A percentile compares a stretch with the other conserved stretches of the same genome.
phyloP scores from a whole-genome alignment of 1,139 yeast genomes.

The Suhomyces taliae region DNA sequence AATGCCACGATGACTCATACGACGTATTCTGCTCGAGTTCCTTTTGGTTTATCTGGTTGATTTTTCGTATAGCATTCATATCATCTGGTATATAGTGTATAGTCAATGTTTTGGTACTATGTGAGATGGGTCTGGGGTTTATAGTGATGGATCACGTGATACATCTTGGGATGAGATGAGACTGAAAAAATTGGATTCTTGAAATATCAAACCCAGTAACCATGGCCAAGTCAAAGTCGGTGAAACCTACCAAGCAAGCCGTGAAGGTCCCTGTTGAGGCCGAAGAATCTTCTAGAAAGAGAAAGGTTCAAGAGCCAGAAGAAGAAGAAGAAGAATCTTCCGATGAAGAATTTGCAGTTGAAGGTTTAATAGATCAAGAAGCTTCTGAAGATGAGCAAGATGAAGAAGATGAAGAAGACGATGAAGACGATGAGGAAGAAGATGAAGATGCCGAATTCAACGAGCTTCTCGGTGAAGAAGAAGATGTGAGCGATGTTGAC shows the following conservation, averaged over 20 bases:
- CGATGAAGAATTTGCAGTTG: constrained; percentile 29
- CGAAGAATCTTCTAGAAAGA: constrained; percentile 15
- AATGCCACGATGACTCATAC: constrained; percentile 81
- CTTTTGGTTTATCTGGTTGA: constrained; percentile 60
- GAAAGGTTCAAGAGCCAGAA: constrained; percentile 18
- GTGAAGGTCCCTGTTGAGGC: constrained; percentile 1
- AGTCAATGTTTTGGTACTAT: neutral
- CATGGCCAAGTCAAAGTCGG: constrained; percentile 10
- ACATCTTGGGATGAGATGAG: constrained; percentile 9
- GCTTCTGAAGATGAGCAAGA: constrained; percentile 17
- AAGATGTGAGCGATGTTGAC: constrained; percentile 35
- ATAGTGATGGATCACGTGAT: constrained; percentile 4
- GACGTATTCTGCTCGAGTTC: constrained; percentile 66
- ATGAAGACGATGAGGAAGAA: constrained; percentile 29
- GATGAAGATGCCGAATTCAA: constrained; percentile 68
- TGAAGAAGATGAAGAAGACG: constrained; percentile 24
- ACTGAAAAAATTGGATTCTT: constrained; percentile 3
- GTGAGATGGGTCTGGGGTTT: neutral
- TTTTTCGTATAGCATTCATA: constrained; percentile 50
- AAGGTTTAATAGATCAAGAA: constrained; percentile 27
- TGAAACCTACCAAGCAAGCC: constrained; percentile 5
- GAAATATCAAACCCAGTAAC: neutral
- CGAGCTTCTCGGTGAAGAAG: constrained; percentile 53
- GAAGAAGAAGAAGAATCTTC: constrained; percentile 20
- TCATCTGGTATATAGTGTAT: neutral